Base-by-base conservation (phyloP, 805 yeast genomes). In the Suhomyces emberorum region DNA sequence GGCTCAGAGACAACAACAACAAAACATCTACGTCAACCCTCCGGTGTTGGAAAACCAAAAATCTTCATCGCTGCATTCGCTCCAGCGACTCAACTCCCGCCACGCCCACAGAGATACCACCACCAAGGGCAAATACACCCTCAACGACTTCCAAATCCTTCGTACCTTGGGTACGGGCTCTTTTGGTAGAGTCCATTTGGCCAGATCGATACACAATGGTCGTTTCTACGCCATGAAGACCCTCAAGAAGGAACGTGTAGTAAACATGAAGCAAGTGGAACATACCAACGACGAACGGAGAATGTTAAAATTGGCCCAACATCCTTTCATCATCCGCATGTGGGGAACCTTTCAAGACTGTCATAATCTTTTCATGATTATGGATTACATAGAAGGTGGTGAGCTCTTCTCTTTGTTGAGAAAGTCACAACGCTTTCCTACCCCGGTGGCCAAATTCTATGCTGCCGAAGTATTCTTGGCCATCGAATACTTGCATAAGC, bases 331-430 rank as follows among this genome's bases (percentile, higher is more conserved):
- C 44, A 76, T 75, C 43, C 54, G 81, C 38, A 76, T 77, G 81
- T 77, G 82, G 82, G 82, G 82, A n/a, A 77, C 81, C 4, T 77
- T 72, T 49, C 81, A 76, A 52, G 82, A 77, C 48, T 63, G 76
- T 25, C 68, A 66, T 46, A 74, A 74, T 46, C 57, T 77, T 38
- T 77, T 76, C 44, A 76, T 77, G 81, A 74, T 77, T 24, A 77
- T 77, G 82, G 82, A 77, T 51, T 77, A 76, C 55, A 76, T 77
- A 48, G 82, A 77, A 54, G 82, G 82, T 16, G 82, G 82, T 17
- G 82, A 77, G 55, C 62, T 77, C 34, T 77, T 77, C 46, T 71
- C 78, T 3, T 54, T 77, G 29, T 63, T 77, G 44, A 57, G 82
- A 42, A 76, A 76, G 51, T 73, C 79, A 4, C 79, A 74, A 48